Base-by-base conservation (phyloP, 1,284 basidiomycete species). In the Kwoniella shivajii region DNA sequence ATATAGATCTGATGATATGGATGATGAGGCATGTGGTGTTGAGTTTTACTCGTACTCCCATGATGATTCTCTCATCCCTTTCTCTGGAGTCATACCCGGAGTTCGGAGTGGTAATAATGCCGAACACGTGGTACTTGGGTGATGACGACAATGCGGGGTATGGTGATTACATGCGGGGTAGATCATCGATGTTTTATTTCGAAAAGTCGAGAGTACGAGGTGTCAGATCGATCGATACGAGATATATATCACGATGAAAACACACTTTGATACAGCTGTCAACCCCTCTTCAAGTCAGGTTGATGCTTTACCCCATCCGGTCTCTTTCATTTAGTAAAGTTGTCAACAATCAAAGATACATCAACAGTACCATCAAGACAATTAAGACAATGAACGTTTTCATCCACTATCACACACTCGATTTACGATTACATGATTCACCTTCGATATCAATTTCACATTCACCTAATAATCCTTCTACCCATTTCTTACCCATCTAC, bases 401-500 rank as follows among this genome's bases (percentile, higher is more conserved):
- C 54, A 58, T 74, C 44, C 73, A 74, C 50, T 66, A 73, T 10
- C 71, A 73, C 52, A 70, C 64, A 18, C 74, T 78, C 55, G 81
- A 81, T 63, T 69, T 82, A 2, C 68, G 80, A 11, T 59, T 82
- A 1, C 74, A 80, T 57, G 83, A 84, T 67, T 81, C 82, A 33
- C 79, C 80, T 3, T 74, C 81, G n/a, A 74, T 83, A 31, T 76
- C 79, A 52, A 57, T 71, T n/a, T 65, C 78, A 0, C 74, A 79
- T 62, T 45, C 55, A 16, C 46, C 57, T 18, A 57, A 57, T 33
- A 44, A 59, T 42, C 43, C 59, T 30, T 60, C 61, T 10, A 81
- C 80, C 9, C 78, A 82, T 54, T 75, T 84, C 52, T 69, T 84
- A 3, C 83, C 83, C 2, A 64, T 84, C 44, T 84, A 80, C 67